A percentile compares a stretch with the other conserved stretches of the same genome.
phyloP scores from a whole-genome alignment of 2,329 filamentous ascomycete genomes.

The Pestalotiopsis sp. region DNA sequence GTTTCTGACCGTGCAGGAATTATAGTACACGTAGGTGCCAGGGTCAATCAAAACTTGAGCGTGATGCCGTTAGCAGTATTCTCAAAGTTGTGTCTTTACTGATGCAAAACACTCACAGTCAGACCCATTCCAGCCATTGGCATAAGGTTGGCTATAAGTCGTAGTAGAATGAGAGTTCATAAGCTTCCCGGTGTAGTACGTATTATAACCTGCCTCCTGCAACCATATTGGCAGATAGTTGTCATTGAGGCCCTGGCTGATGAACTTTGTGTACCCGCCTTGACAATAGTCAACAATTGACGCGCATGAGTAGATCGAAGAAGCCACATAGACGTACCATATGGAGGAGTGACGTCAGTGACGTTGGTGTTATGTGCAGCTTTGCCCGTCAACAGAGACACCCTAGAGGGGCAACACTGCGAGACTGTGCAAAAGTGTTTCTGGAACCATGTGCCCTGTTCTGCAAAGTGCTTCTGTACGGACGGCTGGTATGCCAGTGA shows the following conservation, averaged over 20 bases:
- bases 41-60: constrained; percentile 61
- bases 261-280: constrained; percentile 65
- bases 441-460: constrained; percentile 61
- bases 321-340: constrained; percentile 31
- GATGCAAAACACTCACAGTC: constrained; percentile 41
- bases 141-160: constrained; percentile 63
- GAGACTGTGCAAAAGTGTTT: constrained; percentile 70
- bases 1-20: constrained; percentile 66
- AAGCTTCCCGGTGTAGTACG: constrained; percentile 73
- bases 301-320: neutral
- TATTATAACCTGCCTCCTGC: constrained; percentile 67
- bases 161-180: constrained; percentile 65
- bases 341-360: neutral
- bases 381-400: constrained; percentile 67
- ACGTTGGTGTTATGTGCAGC: constrained; percentile 65
- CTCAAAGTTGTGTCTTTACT: constrained; percentile 43
- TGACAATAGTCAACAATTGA: neutral
- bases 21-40: constrained; percentile 69
- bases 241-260: constrained; percentile 66
- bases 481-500: constrained; percentile 64
- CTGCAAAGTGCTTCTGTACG: constrained; percentile 56
- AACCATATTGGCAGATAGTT: constrained; percentile 73
- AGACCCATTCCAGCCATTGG: constrained; percentile 58
- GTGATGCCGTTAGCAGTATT: constrained; percentile 36
- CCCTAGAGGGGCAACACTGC: constrained; percentile 69